Base-by-base conservation (phyloP, 2,329 filamentous ascomycete genomes). In the Cadophora malorum region DNA sequence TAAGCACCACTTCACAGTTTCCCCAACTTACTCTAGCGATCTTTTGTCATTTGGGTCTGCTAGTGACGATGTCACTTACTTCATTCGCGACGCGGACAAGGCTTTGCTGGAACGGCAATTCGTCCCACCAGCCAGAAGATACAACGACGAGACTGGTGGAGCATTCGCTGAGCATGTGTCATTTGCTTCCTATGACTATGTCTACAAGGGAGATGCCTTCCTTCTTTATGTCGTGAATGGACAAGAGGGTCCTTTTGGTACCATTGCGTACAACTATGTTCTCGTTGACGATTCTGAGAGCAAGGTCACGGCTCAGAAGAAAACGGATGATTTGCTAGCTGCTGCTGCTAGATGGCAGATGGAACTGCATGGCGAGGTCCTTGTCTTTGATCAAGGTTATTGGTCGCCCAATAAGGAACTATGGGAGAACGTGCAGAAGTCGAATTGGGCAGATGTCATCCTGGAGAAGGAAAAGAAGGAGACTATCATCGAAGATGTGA, bases 401-500 rank as follows among this genome's bases (percentile, higher is more conserved):
- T 92, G 90, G 90, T 80, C 84, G 74, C 91, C 91, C 79, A 87
- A 81, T 74, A 79, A 79, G 3, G 86, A 88, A 70, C 80, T 92
- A 25, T 92, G 83, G 78, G 74, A 84, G 9, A 88, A 83, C 74
- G 79, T 85, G 19, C 81, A 83, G 74, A 84, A 85, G 56, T 79
- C 87, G 0, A 82, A 81, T 33, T 92, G 89, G 90, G 84, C 87
- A 12, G 84, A 86, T 70, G 89, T 92, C 2, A 91, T 92, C 59
- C 81, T 92, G 8, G 87, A 91, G 33, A 79, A 84, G 33, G 80
- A 80, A 10, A 90, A 90, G 85, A 92, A 92, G 80, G 83, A 85
- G 70, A 79, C 83, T 8, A 82, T 92, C 64, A 86, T 90, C 59
- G 81, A 84, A 4, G 90, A 92, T 75, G 86, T 91, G 52, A 78